Evolutionary conservation across 2,329 filamentous ascomycete genomes (phyloP).

Genomic region (Dactylellina drechsleri): DNA sequence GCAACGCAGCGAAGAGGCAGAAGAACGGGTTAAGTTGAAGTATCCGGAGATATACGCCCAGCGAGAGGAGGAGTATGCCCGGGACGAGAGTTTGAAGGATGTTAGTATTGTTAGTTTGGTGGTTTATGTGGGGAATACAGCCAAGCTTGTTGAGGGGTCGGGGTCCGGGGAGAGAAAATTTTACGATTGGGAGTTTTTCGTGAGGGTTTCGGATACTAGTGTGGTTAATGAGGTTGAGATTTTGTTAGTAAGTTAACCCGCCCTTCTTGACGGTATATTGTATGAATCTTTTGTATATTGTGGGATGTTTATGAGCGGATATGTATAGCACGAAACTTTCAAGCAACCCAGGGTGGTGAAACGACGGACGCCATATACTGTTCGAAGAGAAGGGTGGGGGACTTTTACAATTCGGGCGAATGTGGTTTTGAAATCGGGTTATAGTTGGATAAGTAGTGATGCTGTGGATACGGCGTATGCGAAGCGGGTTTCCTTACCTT

Average conservation of each 20-base stretch:
- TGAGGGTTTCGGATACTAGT: constrained; percentile 63
- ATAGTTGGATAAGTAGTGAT: constrained; percentile 63
- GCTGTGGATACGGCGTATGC: constrained; percentile 60
- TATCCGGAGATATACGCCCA: constrained; percentile 62
- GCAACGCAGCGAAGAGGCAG: constrained; percentile 57
- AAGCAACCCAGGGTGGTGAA: constrained; percentile 61
- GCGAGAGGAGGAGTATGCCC: constrained; percentile 61
- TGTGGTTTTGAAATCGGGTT: constrained; percentile 63
- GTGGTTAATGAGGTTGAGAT: constrained; percentile 64
- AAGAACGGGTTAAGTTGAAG: constrained; percentile 58
- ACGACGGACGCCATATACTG: constrained; percentile 62
- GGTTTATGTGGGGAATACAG: constrained; percentile 64
- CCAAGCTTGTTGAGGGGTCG: constrained; percentile 58
- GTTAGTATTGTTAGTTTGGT: constrained; percentile 62
- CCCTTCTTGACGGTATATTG: background rate
- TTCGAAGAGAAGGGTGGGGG: constrained; percentile 63
- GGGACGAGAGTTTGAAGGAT: constrained; percentile 57
- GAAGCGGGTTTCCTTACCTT: constrained; percentile 60
- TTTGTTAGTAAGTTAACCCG: constrained; percentile 25
- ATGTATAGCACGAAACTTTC: constrained; percentile 63
- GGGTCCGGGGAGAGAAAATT: constrained; percentile 59
- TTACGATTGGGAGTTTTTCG: constrained; percentile 65
- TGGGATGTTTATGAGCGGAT: background rate
- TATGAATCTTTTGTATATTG: constrained; percentile 16
- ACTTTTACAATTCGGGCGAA: constrained; percentile 62